Evolutionary conservation across 306 rosid genomes (phyloP), one percentile per base, ranked within the genome.

Genomic region (Prunus persica): DNA sequence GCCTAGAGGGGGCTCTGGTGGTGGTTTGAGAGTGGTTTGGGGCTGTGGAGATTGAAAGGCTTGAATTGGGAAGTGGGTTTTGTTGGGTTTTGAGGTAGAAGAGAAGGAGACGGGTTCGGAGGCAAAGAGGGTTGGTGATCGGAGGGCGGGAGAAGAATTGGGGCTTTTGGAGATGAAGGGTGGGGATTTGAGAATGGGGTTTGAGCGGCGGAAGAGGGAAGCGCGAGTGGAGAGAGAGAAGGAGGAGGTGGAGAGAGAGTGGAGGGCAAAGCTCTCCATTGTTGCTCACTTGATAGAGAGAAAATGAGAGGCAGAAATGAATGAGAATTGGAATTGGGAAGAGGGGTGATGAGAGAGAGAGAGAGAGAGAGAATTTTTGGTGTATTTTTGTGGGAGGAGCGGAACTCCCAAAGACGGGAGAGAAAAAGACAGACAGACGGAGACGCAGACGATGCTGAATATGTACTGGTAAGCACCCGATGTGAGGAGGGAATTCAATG

Each of bases 221-320:
- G 69, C 15, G 76, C 67, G 74, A 51, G 78, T 49, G 18, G 83
- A 60, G 65, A 28, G 73, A 15, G 89, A 66, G 38, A 81, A 79
- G 22, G 89, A 32, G 28, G 93, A 65, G 61, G 79, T 30, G 74
- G 88, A 86, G 79, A 72, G 87, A 10, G 86, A 78, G 65, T 82
- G 73, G 67, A 74, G 76, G 11, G 78, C 80, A 20, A 78, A 77
- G 71, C 74, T 76, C 72, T 80, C 87, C 87, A 83, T 83, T 43
- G 71, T 69, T 63, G 22, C 51, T 14, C 0, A 24, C 50, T 38
- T 4, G 11, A 18, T 8, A 47, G 14, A 56, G 61, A 20, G 61
- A 55, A 6, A 49, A 15, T 18, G 11, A 6, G 11, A 9, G 14
- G 14, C 19, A 14, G 16, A 38, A 43, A 19, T 18, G 41, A 20